Base-by-base conservation (phyloP, 129 eudicot genomes). In the Solidago caesia region DNA sequence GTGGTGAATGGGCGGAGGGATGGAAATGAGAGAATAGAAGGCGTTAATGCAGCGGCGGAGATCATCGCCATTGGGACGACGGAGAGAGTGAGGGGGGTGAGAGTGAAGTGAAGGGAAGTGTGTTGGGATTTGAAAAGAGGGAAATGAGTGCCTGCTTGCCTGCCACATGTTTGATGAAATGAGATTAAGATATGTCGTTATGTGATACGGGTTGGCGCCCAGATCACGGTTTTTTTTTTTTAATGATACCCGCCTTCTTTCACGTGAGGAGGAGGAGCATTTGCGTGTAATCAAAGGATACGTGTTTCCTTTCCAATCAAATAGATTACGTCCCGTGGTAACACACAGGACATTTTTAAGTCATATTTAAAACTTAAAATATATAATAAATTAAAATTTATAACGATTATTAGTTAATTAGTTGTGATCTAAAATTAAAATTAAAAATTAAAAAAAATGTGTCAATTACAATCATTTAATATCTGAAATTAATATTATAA, bases 131-230 rank as follows among this genome's bases (percentile, higher is more conserved):
- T 73, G 83, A 10, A 56, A 79, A 79, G 57, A 58, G 59, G 25
- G 59, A 53, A 53, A 53, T 53, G 59, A 53, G 59, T 33, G 39
- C 27, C 62, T 63, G 21, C 58, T 63, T 71, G 72, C 48, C 67
- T 73, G 83, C 79, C 83, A 79, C 79, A 79, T 79, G 79, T 73
- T 79, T 46, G 79, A 79, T 74, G 70, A 73, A 73, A 73, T 43
- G 45, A 5, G 72, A 5, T 79, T 67, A 65, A 53, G 21, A 21
- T 21, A 45, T 79, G 83, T 44, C 83, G 44, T 58, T 45, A 16
- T 43, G 69, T 72, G 74, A 79, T 72, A 21, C 71, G 82, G n/a
- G 55, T 78, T 48, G 83, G 75, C 53, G 70, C 74, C 83, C 57
- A 67, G 79, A 79, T 79, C 79, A 79, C 83, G 79, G 79, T 33